Evolutionary conservation across 2,329 filamentous ascomycete genomes (phyloP).

Genomic region (Meredithiella fracta): DNA sequence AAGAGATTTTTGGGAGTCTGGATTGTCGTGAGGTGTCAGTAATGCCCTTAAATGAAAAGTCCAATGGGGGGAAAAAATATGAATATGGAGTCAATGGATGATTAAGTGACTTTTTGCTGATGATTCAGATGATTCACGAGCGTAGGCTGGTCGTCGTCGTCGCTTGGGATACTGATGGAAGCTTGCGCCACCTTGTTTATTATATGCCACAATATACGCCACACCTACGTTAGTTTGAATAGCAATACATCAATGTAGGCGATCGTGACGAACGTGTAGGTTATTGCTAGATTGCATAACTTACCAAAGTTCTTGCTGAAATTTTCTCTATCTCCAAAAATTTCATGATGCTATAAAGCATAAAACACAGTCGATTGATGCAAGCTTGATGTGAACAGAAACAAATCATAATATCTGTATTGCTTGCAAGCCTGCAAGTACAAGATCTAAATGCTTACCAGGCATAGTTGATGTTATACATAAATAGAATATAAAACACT

Average conservation of each 20-base stretch:
- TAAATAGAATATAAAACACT: constrained; percentile 9
- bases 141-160: background rate
- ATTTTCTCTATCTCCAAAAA: too few species aligned
- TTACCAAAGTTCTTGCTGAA: too few species aligned
- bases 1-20: background rate
- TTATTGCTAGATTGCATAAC: too few species aligned
- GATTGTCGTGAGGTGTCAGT: background rate
- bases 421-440: constrained; percentile 1
- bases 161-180: too few species aligned
- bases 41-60: background rate
- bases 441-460: constrained; percentile 2
- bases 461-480: constrained; percentile 12
- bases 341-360: background rate
- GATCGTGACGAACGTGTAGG: too few species aligned
- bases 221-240: background rate
- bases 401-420: background rate
- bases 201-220: background rate
- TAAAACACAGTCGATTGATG: background rate
- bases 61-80: background rate
- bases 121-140: background rate
- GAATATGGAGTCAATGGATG: background rate
- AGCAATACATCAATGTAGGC: background rate
- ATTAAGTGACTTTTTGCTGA: background rate
- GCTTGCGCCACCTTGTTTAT: background rate
- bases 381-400: background rate